Evolutionary conservation across 371 early-diverging fungal species (phyloP).

Genomic region (Dinochytrium kinnereticum): DNA sequence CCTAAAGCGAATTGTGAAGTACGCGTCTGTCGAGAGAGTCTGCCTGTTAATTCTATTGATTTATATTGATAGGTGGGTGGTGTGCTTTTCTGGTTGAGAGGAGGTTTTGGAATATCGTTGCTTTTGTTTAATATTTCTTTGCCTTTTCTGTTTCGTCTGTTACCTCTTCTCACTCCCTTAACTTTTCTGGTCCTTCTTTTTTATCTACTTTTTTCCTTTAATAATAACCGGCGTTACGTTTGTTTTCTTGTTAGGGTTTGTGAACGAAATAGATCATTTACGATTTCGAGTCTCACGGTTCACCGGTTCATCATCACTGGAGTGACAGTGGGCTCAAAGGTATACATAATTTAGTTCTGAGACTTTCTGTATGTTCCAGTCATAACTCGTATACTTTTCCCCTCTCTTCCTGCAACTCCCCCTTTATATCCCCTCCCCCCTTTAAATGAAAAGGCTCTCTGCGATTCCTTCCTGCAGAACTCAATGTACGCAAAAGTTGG

Average conservation of each 20-base stretch:
- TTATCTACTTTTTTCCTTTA: neutral
- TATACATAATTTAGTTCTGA: too few relatives aligned
- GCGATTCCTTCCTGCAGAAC: conserved; percentile 48
- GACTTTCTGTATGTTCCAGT: too few relatives aligned
- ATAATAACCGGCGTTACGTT: neutral
- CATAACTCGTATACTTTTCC: too few relatives aligned
- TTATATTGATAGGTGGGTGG: conserved; percentile 81
- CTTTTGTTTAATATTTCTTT: too few relatives aligned
- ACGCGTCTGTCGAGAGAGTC: conserved; percentile 88
- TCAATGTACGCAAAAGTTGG: conserved; percentile 72
- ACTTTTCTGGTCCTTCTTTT: too few relatives aligned
- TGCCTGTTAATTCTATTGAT: conserved; percentile 85
- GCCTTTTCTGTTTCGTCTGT: too few relatives aligned
- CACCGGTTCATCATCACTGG: conserved; percentile 94
- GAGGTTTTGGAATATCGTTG: neutral
- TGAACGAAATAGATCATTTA: conserved; percentile 65
- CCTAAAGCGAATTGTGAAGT: conserved; percentile 55
- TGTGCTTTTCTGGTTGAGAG: neutral
- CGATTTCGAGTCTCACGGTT: conserved; percentile 90
- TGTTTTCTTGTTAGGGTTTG: conserved; percentile 50
- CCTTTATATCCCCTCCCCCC: too few relatives aligned
- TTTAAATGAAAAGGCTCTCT: conserved; percentile 35
- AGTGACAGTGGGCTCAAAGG: conserved; percentile 87
- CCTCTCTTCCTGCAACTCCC: too few relatives aligned
- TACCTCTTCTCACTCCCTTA: too few relatives aligned